Percentiles rank a stretch among this genome's conserved stretches.
Evolutionary conservation across 2,329 filamentous ascomycete genomes (phyloP).

Genomic region (Chrysoporthe austroafricana): DNA sequence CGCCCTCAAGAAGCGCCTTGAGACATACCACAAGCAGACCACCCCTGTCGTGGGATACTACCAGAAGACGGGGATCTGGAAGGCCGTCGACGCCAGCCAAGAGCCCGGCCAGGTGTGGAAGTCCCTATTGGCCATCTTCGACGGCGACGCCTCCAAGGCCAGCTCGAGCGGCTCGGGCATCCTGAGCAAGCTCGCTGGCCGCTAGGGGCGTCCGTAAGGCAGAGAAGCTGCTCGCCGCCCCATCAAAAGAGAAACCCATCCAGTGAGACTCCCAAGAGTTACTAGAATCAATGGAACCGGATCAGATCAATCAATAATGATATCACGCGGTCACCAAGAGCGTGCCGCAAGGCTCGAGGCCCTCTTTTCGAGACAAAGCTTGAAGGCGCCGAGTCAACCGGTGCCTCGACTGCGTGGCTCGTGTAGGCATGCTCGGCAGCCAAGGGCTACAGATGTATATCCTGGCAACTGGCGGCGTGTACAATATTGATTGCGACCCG

Average conservation of each 20-base stretch:
- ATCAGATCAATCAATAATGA: constrained; percentile 10
- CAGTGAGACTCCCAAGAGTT: neutral
- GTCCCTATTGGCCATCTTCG: constrained; percentile 84
- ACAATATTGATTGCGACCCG: neutral
- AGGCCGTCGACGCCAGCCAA: constrained; percentile 92
- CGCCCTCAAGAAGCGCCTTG: constrained; percentile 90
- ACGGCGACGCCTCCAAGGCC: constrained; percentile 60
- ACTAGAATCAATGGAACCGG: constrained; percentile 14
- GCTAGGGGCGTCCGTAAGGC: constrained; percentile 13
- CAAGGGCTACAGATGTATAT: neutral
- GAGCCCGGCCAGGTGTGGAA: constrained; percentile 96
- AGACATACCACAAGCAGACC: constrained; percentile 94
- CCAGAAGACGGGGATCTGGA: constrained; percentile 97
- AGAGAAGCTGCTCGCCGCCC: neutral
- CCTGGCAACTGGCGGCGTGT: neutral
- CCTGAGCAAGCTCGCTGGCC: constrained; percentile 45
- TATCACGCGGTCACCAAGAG: neutral
- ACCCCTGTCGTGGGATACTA: constrained; percentile 93
- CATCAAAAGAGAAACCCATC: neutral
- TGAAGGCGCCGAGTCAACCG: neutral
- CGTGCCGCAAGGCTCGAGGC: constrained; percentile 5
- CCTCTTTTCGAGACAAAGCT: neutral
- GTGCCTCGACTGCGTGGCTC: neutral
- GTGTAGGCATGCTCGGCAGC: neutral
- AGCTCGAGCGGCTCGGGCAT: constrained; percentile 43